Evolutionary conservation across 2,329 filamentous ascomycete species (phyloP), one percentile per base, ranked within the genome.

Genomic region (Cercospora berteroae): DNA sequence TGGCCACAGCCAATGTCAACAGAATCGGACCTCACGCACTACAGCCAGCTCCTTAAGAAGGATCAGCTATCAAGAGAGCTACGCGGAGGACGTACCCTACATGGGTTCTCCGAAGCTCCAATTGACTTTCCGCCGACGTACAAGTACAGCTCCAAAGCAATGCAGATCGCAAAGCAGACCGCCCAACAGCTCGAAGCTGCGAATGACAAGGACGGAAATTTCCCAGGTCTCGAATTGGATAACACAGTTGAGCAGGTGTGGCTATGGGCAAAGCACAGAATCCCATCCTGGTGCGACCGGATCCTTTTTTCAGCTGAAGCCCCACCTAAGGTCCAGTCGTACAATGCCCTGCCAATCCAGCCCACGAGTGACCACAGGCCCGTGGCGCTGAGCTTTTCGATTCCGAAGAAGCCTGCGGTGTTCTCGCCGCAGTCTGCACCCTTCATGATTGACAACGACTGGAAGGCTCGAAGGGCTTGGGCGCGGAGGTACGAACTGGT

Each of bases 241-340:
- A 63, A 61, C n/a, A 48, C 56, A n/a, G 69, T 70, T 27, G 73
- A 70, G 29, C 69, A 76, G 48, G 66, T 69, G 10, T 73, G 70
- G 65, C 61, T 73, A 33, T 97, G 93, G 86, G 91, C 93, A 7
- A 83, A 84, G 66, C 91, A 96, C 77, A 89, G 95, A 56, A 96
- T 92, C 85, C 94, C 95, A 1, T 89, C 90, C 75, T 98, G 94
- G 95, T 97, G 93, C 74, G 95, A 98, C 79, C 88, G 95, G 3
- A 89, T 98, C 20, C 82, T 98, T 20, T 98, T 89, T 78, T 83
- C 94, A 2, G 74, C 76, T 2, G 42, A 68, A 16, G 67, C 71
- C 12, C 71, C 77, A 9, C 72, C 80, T n/a, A 79, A 81, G 25
- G 83, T 88, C 3, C 80, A 85, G 29, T 81, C 79, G 25, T 98